Conservation (phyloP, 345 rosid genomes). For the Dipteronia sinensis region DNA sequence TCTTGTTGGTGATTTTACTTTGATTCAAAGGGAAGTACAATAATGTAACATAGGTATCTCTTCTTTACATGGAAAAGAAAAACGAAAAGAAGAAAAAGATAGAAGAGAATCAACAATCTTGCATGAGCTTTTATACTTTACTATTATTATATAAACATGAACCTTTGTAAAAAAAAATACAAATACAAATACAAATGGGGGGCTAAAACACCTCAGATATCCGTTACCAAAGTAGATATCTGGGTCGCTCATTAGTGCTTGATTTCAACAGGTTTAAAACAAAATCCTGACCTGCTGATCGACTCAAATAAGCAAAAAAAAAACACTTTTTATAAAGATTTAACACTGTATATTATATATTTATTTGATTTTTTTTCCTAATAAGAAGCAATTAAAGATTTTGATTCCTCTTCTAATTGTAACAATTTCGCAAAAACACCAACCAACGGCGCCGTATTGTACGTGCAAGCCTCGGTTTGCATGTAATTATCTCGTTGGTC, state of each 20-base stretch:
- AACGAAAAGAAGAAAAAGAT: background rate
- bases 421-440: slow-evolving; percentile 64
- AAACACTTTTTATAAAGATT: background rate
- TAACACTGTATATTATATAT: too few relatives aligned
- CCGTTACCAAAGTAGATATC: too few relatives aligned
- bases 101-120: background rate
- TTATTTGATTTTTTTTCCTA: slow-evolving; percentile 25
- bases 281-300: background rate
- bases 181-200: slow-evolving; percentile 6
- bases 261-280: too few relatives aligned
- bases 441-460: slow-evolving; percentile 67
- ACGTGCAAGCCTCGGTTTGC: slow-evolving; percentile 84
- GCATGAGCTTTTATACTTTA: slow-evolving; percentile 1
- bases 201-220: background rate
- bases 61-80: slow-evolving; percentile 7
- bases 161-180: background rate
- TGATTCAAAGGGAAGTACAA: too few relatives aligned
- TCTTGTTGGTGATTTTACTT: background rate
- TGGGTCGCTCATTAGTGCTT: too few relatives aligned
- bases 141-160: slow-evolving; percentile 6
- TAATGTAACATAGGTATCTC: background rate
- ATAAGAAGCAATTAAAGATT: slow-evolving; percentile 56
- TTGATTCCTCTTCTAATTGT: slow-evolving; percentile 43
- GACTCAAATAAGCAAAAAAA: slow-evolving; percentile 12
- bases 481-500: slow-evolving; percentile 56